A percentile compares a stretch with the other conserved stretches of the same genome.
These are phyloP conservation scores for Cercophora newfieldiana DNA, from an alignment of 495 filamentous ascomycete genomes.

Conservation along the genomic window DNA sequence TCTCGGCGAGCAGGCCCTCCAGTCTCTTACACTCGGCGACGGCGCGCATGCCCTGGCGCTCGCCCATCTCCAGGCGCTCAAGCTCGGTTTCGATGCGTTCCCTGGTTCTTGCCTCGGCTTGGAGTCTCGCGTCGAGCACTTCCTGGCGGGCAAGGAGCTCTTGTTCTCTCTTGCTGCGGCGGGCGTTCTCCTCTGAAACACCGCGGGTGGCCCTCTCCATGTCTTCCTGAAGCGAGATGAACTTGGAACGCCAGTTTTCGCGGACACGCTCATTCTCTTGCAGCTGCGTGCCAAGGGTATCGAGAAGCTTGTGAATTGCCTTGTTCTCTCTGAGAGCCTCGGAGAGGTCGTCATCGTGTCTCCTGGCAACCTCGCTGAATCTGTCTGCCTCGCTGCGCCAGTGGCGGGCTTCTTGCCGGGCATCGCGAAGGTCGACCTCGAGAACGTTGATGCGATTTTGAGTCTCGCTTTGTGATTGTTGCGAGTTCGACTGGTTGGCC, in stretches of 20 bases:
- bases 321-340: constrained; percentile 46
- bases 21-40: constrained; percentile 61
- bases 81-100: constrained; percentile 81
- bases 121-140: constrained; percentile 73
- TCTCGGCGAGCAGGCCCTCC: constrained; percentile 60
- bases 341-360: constrained; percentile 43
- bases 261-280: constrained; percentile 80
- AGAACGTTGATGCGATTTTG: constrained; percentile 49
- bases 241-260: constrained; percentile 74
- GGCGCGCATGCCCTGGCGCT: constrained; percentile 64
- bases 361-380: constrained; percentile 40
- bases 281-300: constrained; percentile 69
- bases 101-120: constrained; percentile 72
- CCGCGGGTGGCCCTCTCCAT: constrained; percentile 76
- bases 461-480: constrained; percentile 66
- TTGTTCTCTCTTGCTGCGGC: constrained; percentile 70
- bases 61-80: constrained; percentile 69
- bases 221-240: constrained; percentile 79
- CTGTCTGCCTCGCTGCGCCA: constrained; percentile 53
- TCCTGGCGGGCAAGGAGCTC: constrained; percentile 73
- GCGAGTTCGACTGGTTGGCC: constrained; percentile 61
- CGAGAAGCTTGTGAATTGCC: constrained; percentile 63
- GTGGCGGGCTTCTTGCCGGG: constrained; percentile 48
- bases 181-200: constrained; percentile 75
- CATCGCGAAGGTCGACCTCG: constrained; percentile 50